Evolutionary conservation across 257 asterid species (phyloP).

Genomic region (Nicotiana benthamiana): DNA sequence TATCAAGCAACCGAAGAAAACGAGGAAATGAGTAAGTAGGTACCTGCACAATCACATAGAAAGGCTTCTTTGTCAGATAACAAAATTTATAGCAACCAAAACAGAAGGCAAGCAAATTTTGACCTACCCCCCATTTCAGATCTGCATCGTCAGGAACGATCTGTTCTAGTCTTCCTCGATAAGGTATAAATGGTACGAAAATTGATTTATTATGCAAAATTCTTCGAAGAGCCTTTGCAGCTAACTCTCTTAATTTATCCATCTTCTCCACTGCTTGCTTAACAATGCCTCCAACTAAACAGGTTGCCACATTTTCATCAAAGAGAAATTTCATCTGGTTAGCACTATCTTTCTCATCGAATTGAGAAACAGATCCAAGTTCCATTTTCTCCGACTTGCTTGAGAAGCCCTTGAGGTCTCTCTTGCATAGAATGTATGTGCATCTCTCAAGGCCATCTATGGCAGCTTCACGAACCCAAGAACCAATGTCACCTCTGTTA

Average conservation of each 20-base stretch:
- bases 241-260: conserved; percentile 82
- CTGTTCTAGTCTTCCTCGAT: conserved; percentile 54
- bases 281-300: conserved; percentile 55
- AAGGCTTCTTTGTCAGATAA: conserved; percentile 6
- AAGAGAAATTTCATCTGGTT: conserved; percentile 30
- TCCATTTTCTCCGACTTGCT: conserved; percentile 16
- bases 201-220: conserved; percentile 47
- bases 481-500: conserved; percentile 96
- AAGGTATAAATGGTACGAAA: conserved; percentile 57
- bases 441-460: conserved; percentile 87
- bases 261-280: conserved; percentile 97
- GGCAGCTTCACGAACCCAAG: conserved; percentile 99
- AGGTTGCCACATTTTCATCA: conserved; percentile 52
- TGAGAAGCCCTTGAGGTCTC: conserved; percentile 25
- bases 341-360: conserved; percentile 19
- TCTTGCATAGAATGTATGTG: conserved; percentile 70
- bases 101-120: background rate
- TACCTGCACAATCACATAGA: conserved; percentile 48
- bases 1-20: conserved; percentile 66
- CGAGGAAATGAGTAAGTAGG: conserved; percentile 69
- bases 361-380: conserved; percentile 21
- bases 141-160: conserved; percentile 52
- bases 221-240: conserved; percentile 74
- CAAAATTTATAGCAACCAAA: conserved; percentile 7
- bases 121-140: conserved; percentile 78